Evolutionary conservation across 1,284 basidiomycete genomes (phyloP).

Genomic region (Gymnopus androsaceus): DNA sequence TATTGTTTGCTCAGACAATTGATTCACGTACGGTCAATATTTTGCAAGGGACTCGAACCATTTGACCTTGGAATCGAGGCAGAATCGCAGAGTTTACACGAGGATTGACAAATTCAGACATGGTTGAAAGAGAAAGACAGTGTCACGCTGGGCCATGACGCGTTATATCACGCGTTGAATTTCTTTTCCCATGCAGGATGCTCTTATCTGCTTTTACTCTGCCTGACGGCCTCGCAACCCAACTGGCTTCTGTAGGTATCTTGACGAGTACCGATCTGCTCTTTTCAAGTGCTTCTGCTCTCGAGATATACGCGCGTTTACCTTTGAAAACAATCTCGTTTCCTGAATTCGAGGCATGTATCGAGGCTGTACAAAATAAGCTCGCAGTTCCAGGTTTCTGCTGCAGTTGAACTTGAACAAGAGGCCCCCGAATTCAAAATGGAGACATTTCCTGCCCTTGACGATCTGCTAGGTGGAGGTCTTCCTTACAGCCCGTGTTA

Average conservation of each 20-base stretch:
- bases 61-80: slow-evolving; percentile 53
- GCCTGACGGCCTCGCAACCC: neutral
- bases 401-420: neutral
- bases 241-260: slow-evolving; percentile 2
- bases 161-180: slow-evolving; percentile 4
- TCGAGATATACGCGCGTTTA: slow-evolving; percentile 12
- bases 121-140: slow-evolving; percentile 18
- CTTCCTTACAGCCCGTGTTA: neutral
- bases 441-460: slow-evolving; percentile 5
- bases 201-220: neutral
- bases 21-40: slow-evolving; percentile 54
- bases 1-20: neutral
- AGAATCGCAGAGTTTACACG: slow-evolving; percentile 70
- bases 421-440: neutral
- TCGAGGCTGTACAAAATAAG: neutral
- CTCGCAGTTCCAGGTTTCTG: slow-evolving; percentile 9
- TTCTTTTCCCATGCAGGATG: neutral
- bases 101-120: slow-evolving; percentile 52
- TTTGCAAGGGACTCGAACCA: slow-evolving; percentile 75
- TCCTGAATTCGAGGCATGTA: slow-evolving; percentile 4
- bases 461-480: slow-evolving; percentile 6
- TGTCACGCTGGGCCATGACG: slow-evolving; percentile 6
- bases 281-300: slow-evolving; percentile 14
- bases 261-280: slow-evolving; percentile 7
- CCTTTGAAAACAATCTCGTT: slow-evolving; percentile 14